Evolutionary conservation across 768 basidiomycete genomes (phyloP).

Genomic region (Mycena olivaceomarginata): DNA sequence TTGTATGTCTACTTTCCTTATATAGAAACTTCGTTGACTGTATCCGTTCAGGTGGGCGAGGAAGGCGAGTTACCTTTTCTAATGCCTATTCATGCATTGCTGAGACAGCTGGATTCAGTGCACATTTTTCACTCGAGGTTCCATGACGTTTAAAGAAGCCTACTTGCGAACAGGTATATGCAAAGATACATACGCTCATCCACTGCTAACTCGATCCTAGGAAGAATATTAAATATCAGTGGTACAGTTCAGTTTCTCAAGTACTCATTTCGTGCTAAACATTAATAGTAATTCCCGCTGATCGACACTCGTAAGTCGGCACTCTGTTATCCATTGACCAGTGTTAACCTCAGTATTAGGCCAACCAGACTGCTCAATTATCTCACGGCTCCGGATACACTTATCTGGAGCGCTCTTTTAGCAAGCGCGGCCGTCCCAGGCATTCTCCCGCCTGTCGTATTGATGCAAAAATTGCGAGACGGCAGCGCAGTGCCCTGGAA

Average conservation of each 20-base stretch:
- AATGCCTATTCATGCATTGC: neutral
- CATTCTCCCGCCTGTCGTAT: slow-evolving; percentile 94
- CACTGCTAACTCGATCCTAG: slow-evolving; percentile 41
- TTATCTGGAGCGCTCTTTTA: slow-evolving; percentile 88
- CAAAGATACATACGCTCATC: neutral
- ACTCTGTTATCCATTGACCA: slow-evolving; percentile 40
- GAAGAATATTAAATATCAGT: slow-evolving; percentile 91
- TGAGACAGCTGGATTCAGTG: slow-evolving; percentile 65
- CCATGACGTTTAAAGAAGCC: slow-evolving; percentile 96
- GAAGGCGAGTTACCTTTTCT: slow-evolving; percentile 72
- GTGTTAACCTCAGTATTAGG: slow-evolving; percentile 59
- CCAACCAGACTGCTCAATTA: slow-evolving; percentile 98
- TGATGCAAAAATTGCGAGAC: slow-evolving; percentile 93
- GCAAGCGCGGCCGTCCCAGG: slow-evolving; percentile 97
- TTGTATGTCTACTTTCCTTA: slow-evolving; percentile 52
- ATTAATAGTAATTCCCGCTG: slow-evolving; percentile 84
- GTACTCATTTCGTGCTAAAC: neutral
- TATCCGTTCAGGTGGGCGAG: slow-evolving; percentile 81
- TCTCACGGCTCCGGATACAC: slow-evolving; percentile 94
- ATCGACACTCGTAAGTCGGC: slow-evolving; percentile 83
- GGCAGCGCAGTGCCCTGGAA: slow-evolving; percentile 93
- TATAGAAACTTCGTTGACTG: slow-evolving; percentile 25
- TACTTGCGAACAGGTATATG: slow-evolving; percentile 87
- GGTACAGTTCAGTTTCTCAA: neutral
- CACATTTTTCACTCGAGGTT: slow-evolving; percentile 93